phyloP scores from a whole-genome alignment of 1,284 basidiomycete species.

The Pseudozyma hubeiensis region DNA sequence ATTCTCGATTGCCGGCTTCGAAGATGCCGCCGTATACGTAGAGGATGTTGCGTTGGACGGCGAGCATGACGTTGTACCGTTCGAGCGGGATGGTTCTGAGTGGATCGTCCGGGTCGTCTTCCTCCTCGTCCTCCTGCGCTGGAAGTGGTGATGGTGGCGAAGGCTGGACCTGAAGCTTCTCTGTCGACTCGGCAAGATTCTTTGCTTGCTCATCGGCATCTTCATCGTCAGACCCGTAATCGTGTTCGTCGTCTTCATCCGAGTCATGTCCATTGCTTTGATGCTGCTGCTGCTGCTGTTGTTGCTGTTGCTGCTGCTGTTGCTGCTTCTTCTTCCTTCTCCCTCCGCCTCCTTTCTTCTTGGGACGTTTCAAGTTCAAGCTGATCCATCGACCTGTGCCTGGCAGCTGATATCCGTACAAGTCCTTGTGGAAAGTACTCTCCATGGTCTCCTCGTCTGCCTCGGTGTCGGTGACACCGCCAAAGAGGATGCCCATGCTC shows the following conservation, averaged over 20 bases:
- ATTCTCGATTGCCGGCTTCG: slow-evolving; percentile 64
- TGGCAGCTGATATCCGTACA: slow-evolving; percentile 78
- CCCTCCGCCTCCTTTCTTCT: slow-evolving; percentile 72
- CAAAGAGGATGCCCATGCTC: slow-evolving; percentile 83
- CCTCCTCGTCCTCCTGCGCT: slow-evolving; percentile 65
- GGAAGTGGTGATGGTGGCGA: slow-evolving; percentile 5
- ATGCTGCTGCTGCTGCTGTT: slow-evolving; percentile 35
- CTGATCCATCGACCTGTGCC: slow-evolving; percentile 85
- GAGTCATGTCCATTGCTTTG: slow-evolving; percentile 31
- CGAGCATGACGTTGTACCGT: slow-evolving; percentile 92
- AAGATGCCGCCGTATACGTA: slow-evolving; percentile 67
- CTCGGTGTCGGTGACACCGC: slow-evolving; percentile 91
- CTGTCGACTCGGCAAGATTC: slow-evolving; percentile 29
- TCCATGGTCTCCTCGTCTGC: slow-evolving; percentile 85
- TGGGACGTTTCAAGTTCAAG: slow-evolving; percentile 75
- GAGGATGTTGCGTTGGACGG: slow-evolving; percentile 81
- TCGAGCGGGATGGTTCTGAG: slow-evolving; percentile 77
- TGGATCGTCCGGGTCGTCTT: slow-evolving; percentile 78
- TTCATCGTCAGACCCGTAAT: slow-evolving; percentile 40
- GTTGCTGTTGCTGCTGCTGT: slow-evolving; percentile 31
- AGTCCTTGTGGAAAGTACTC: slow-evolving; percentile 63
- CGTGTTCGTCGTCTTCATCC: slow-evolving; percentile 44
- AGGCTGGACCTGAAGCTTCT: slow-evolving; percentile 32
- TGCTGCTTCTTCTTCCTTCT: slow-evolving; percentile 73
- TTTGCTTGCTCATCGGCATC: slow-evolving; percentile 39